phyloP scores from a whole-genome alignment of 768 basidiomycete species.

The Pholiota conissans region DNA sequence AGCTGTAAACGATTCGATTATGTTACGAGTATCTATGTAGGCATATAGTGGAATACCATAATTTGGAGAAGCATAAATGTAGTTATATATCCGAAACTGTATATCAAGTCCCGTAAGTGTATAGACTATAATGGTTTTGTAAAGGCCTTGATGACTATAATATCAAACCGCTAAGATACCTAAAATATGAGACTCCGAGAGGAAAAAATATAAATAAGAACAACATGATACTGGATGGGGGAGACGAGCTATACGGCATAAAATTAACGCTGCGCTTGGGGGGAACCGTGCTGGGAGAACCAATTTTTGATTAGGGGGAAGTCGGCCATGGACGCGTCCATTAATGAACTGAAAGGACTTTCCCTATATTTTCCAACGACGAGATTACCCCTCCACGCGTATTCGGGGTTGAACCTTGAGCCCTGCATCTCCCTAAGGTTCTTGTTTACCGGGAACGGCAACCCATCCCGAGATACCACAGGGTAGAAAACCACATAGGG shows the following conservation, averaged over 20 bases:
- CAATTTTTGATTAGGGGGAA: conserved; percentile 83
- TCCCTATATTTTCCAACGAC: conserved; percentile 71
- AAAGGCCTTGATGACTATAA: not conserved
- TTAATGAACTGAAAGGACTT: conserved; percentile 57
- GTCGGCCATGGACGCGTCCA: conserved; percentile 79
- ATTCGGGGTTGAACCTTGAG: conserved; percentile 53
- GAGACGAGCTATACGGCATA: too few relatives aligned
- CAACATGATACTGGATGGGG: too few relatives aligned
- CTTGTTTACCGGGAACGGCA: conserved; percentile 82
- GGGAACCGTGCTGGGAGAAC: conserved; percentile 61
- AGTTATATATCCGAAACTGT: not conserved
- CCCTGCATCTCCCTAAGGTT: conserved; percentile 76
- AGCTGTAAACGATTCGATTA: conserved; percentile 26
- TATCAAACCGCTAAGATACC: not conserved
- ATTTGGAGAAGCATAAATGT: not conserved
- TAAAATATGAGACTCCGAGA: not conserved
- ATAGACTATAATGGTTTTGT: not conserved
- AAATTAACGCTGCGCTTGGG: not conserved
- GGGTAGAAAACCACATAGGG: conserved; percentile 87
- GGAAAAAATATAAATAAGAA: too few relatives aligned
- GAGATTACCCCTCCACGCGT: conserved; percentile 80
- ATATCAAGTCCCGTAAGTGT: not conserved
- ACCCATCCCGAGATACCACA: conserved; percentile 70
- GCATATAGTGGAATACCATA: not conserved
- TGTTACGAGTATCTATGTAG: conserved; percentile 2